Evolutionary conservation across 2,329 filamentous ascomycete species (phyloP), one percentile per base, ranked within the genome.

Genomic region (Ophiocordyceps unilateralis): DNA sequence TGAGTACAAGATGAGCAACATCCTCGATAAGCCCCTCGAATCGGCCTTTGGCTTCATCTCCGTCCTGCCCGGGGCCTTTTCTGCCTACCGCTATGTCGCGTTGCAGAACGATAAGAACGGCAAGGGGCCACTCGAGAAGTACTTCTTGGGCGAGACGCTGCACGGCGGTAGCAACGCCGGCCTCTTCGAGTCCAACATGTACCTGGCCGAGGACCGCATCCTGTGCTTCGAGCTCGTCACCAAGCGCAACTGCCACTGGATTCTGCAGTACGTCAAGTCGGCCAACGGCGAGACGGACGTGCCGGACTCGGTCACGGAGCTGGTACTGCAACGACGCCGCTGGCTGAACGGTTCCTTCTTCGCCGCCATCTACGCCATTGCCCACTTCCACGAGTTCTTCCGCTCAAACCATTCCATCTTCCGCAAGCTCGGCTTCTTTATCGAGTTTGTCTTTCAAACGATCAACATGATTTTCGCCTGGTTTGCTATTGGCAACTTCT

Each of bases 1-100:
- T 54, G 91, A 98, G 67, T 98, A 98, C 73, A 98, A 98, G 72
- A 94, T 98, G 83, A 94, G 86, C 61, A 98, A 98, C 57, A 98
- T 98, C 57, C 73, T 98, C 39, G 91, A 98, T 61, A 98, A 98
- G 66, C 91, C 91, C 2, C 68, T 98, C 36, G 91, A 98, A 59
- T 96, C 89, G 4, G 85, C 89, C 0, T 98, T 98, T 60, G 91
- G 91, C 40, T 98, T 96, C 65, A 96, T 98, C 58, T 86, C 85
- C 39, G 91, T 98, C 55, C 70, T 98, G 56, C 91, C 91, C 1
- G 91, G 91, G 67, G 91, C 91, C 45, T 94, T 98, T 63, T 96
- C 89, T n/a, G 91, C 91, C 19, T 98, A 98, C 61, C 82, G 24
- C 42, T 34, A 34, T 15, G 32, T 34, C 15, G 32, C 32, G n/a